A percentile compares a stretch with the other conserved stretches of the same genome.
phyloP scores from a whole-genome alignment of 768 basidiomycete genomes.

The Tricholoma sp. region DNA sequence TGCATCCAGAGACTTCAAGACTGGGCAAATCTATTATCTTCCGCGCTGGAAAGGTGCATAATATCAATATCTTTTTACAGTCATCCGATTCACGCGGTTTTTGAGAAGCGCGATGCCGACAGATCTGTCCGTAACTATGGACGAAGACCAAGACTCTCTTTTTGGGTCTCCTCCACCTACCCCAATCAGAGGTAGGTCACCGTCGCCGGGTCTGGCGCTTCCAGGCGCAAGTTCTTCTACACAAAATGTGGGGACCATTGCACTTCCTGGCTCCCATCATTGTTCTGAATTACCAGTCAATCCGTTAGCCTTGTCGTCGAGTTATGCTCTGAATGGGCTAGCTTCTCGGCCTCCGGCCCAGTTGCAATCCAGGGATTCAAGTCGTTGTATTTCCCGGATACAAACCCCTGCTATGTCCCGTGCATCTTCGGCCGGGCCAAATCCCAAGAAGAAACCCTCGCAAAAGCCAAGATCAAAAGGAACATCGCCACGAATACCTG shows the following conservation, averaged over 20 bases:
- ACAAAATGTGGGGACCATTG: conserved; percentile 97
- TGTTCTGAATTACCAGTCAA: conserved; percentile 82
- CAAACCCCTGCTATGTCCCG: conserved; percentile 9
- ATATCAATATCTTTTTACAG: not conserved
- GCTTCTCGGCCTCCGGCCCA: conserved; percentile 36
- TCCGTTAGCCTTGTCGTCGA: conserved; percentile 68
- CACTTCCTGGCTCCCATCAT: conserved; percentile 93
- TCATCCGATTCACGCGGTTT: conserved; percentile 3
- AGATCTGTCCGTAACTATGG: conserved; percentile 12
- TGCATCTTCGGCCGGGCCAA: conserved; percentile 19
- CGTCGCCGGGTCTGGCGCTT: conserved; percentile 54
- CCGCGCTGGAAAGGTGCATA: conserved; percentile 15
- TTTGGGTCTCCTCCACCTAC: conserved; percentile 80
- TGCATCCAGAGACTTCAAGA: not conserved
- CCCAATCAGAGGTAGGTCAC: conserved; percentile 69
- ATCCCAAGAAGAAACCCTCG: conserved; percentile 25
- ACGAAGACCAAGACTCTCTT: conserved; percentile 64
- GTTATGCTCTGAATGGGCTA: conserved; percentile 24
- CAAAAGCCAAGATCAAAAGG: conserved; percentile 32
- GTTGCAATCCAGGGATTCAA: conserved; percentile 10
- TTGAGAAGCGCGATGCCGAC: conserved; percentile 16
- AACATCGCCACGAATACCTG: conserved; percentile 39
- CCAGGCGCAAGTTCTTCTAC: conserved; percentile 44
- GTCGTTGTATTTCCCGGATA: conserved; percentile 2
- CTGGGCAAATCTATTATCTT: not conserved